phyloP scores from a whole-genome alignment of 164 flowering plant genomes.

The Chimonanthus praecox region DNA sequence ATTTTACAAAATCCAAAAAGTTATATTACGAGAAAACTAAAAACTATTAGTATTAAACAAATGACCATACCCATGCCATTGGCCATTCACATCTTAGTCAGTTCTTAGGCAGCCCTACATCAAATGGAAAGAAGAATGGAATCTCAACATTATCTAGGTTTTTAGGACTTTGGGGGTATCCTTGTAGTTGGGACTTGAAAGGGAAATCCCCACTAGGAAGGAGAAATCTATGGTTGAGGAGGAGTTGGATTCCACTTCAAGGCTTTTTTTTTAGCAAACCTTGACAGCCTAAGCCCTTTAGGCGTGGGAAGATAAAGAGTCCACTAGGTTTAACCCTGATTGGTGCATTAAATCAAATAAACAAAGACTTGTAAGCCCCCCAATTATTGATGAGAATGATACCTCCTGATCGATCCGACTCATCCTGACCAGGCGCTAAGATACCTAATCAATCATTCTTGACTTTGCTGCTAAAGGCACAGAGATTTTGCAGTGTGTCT shows the following conservation, averaged over 20 bases:
- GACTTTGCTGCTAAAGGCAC: neutral
- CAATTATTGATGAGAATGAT: conserved; percentile 52
- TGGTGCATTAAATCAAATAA: conserved; percentile 37
- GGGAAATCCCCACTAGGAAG: conserved; percentile 10
- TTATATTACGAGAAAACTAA: neutral
- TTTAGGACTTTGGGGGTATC: neutral
- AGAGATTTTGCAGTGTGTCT: neutral
- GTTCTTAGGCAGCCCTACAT: neutral
- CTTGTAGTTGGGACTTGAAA: conserved; percentile 11
- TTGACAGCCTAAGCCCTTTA: conserved; percentile 32
- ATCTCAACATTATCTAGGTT: conserved; percentile 8
- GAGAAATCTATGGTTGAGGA: neutral
- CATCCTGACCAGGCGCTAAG: conserved; percentile 15
- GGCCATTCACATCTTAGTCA: neutral
- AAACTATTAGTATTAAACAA: conserved; percentile 2
- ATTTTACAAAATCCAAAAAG: conserved; percentile 2
- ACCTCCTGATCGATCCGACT: conserved; percentile 20
- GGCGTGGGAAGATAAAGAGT: conserved; percentile 54
- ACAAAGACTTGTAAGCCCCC: conserved; percentile 24
- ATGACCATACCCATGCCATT: conserved; percentile 7
- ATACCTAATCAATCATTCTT: conserved; percentile 12
- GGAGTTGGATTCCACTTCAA: conserved; percentile 11
- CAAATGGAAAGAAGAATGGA: neutral
- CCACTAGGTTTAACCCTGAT: conserved; percentile 53
- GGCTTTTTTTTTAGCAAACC: conserved; percentile 32